Base-by-base conservation (phyloP, 176 grass and related monocot species). In the Panicum miliaceum region DNA sequence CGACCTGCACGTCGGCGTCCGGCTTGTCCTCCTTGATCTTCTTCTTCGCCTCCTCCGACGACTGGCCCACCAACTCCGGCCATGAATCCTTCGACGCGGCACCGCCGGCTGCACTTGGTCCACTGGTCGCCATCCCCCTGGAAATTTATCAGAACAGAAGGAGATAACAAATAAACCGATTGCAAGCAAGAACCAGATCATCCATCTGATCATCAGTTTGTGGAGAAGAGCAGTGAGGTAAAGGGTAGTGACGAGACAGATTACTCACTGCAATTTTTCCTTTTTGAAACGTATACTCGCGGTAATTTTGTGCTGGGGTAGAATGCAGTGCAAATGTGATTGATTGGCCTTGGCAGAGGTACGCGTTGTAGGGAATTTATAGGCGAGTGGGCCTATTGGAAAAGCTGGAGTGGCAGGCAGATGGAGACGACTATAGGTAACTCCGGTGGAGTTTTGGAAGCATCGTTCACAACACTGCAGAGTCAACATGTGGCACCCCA, bases 51-150 rank as follows among this genome's bases (percentile, higher is more conserved):
- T 64, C 87, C 84, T 86, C 83, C 48, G 79, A 82, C 45, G 87
- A 71, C 20, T 71, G 8, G 51, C 90, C 87, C 5, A 92, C 84
- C 37, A 86, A 8, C 80, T 92, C 87, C 34, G 90, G 90, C 90
- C 87, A 89, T 7, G 69, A 79, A 22, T 57, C 37, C 76, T 76
- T 86, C 0, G n/a, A 2, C 29, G 29, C 29, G 0, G 26, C 79
- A 10, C 2, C 27, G 6, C 12, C 29, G 4, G 6, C 18, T 0
- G 58, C 8, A 0, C 35, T n/a, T 9, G 13, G 42, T 63, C 22
- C 54, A 36, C 78, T 36, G 2, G n/a, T 32, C 47, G 78, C 86
- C 90, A 88, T 90, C 12, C 11, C 45, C 43, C 75, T 26, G 40
- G 8, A 59, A 15, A 29, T 16, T 16, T 15, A 19, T 5, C 46